These are phyloP conservation scores for Clonostachys solani DNA, from an alignment of 2,329 filamentous ascomycete genomes.

Conservation along the genomic window DNA sequence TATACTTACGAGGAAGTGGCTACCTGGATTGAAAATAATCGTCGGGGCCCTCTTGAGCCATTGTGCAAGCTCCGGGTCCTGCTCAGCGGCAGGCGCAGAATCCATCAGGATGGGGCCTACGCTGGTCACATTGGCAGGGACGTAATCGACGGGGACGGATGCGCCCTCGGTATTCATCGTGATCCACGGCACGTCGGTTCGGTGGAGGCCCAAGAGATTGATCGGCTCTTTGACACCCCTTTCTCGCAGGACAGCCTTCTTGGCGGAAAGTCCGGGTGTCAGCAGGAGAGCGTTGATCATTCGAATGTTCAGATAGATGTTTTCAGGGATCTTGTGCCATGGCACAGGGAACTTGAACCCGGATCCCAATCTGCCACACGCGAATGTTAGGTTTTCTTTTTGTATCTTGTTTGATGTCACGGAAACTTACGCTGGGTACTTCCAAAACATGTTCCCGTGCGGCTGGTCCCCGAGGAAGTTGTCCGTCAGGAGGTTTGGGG, in stretches of 20 bases:
- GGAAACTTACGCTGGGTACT: slow-evolving; percentile 29
- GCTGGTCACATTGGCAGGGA: slow-evolving; percentile 11
- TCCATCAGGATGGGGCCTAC: slow-evolving; percentile 14
- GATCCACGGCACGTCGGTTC: slow-evolving; percentile 18
- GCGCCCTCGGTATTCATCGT: slow-evolving; percentile 15
- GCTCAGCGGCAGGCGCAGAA: slow-evolving; percentile 10
- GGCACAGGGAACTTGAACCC: slow-evolving; percentile 41
- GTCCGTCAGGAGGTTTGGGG: slow-evolving; percentile 37
- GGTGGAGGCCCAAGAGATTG: slow-evolving; percentile 14
- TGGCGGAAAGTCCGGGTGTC: slow-evolving; percentile 14
- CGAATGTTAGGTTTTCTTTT: slow-evolving; percentile 17
- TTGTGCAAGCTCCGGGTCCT: slow-evolving; percentile 13
- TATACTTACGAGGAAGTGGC: background rate
- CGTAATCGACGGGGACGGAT: slow-evolving; percentile 11
- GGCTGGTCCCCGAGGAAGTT: slow-evolving; percentile 31
- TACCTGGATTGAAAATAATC: slow-evolving; percentile 18
- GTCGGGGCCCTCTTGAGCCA: slow-evolving; percentile 15
- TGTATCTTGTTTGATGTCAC: background rate
- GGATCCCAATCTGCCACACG: slow-evolving; percentile 28
- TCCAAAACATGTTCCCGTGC: slow-evolving; percentile 26
- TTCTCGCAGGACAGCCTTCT: slow-evolving; percentile 11
- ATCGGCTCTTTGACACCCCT: slow-evolving; percentile 12
- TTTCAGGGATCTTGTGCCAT: slow-evolving; percentile 18
- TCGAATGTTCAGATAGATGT: slow-evolving; percentile 24
- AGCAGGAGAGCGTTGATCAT: slow-evolving; percentile 18